Evolutionary conservation across 768 basidiomycete genomes (phyloP).

Genomic region (Phlebiopsis flavidoalba): DNA sequence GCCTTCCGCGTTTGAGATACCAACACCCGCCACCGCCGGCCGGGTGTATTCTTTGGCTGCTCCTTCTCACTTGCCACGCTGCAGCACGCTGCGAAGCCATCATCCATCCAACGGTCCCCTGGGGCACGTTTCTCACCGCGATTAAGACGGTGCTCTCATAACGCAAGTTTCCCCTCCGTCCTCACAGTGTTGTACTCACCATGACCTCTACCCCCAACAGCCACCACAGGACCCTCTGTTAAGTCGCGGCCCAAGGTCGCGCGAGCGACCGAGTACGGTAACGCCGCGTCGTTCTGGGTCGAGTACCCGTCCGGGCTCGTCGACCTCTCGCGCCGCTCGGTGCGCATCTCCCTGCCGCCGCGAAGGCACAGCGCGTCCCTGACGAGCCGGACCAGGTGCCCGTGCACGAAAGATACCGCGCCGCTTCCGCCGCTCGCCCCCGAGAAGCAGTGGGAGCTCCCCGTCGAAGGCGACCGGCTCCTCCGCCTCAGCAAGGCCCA

Average conservation of each 20-base stretch:
- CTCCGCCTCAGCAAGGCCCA: slow-evolving; percentile 45
- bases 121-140: too few species aligned
- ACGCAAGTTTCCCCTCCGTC: background rate
- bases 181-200: background rate
- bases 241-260: slow-evolving; percentile 33
- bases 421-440: slow-evolving; percentile 25
- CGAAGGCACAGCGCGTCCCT: slow-evolving; percentile 9
- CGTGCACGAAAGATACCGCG: slow-evolving; percentile 4
- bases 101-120: too few species aligned
- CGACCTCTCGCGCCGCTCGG: slow-evolving; percentile 46
- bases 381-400: background rate
- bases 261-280: slow-evolving; percentile 48
- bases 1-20: too few species aligned
- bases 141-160: background rate
- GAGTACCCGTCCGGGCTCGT: slow-evolving; percentile 63
- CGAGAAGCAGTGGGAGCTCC: slow-evolving; percentile 45
- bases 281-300: slow-evolving; percentile 54
- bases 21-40: too few species aligned
- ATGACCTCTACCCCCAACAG: slow-evolving; percentile 13
- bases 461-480: slow-evolving; percentile 45
- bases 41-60: too few species aligned
- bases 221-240: slow-evolving; percentile 8
- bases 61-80: too few species aligned
- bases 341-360: slow-evolving; percentile 31
- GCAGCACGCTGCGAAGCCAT: too few species aligned